phyloP scores from a whole-genome alignment of 345 rosid species.

The Salix viminalis region DNA sequence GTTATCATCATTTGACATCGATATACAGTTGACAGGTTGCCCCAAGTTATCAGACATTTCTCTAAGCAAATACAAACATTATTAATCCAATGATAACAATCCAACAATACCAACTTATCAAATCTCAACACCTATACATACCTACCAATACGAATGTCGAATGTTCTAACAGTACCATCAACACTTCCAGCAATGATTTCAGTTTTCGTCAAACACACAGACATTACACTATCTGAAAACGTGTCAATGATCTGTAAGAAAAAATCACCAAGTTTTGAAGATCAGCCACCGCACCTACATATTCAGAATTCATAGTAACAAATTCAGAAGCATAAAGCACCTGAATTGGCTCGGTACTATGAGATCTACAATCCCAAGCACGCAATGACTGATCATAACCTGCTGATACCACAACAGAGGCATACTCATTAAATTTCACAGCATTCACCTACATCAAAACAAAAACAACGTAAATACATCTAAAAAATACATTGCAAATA shows the following conservation, averaged over 20 bases:
- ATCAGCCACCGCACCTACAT: background rate
- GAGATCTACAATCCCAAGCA: slow-evolving; percentile 96
- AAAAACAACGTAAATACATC: background rate
- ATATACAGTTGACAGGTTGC: slow-evolving; percentile 90
- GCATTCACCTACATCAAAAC: slow-evolving; percentile 65
- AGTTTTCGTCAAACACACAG: slow-evolving; percentile 83
- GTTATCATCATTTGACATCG: slow-evolving; percentile 86
- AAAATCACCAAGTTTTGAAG: background rate
- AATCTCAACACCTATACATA: slow-evolving; percentile 19
- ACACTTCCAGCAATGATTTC: slow-evolving; percentile 97
- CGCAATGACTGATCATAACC: slow-evolving; percentile 92
- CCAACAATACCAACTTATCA: background rate
- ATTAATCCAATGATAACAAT: background rate
- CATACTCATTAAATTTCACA: slow-evolving; percentile 76
- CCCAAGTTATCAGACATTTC: slow-evolving; percentile 87
- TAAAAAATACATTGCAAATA: background rate
- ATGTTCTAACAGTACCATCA: slow-evolving; percentile 96
- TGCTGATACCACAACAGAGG: slow-evolving; percentile 84
- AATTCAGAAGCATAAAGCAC: slow-evolving; percentile 26
- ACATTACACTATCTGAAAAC: slow-evolving; percentile 88
- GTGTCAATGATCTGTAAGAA: slow-evolving; percentile 65
- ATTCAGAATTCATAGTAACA: background rate
- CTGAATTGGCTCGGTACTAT: slow-evolving; percentile 91
- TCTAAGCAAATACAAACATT: slow-evolving; percentile 25
- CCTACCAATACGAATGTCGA: slow-evolving; percentile 93